A percentile compares a stretch with the other conserved stretches of the same genome.
Evolutionary conservation across 1,284 basidiomycete genomes (phyloP).

Genomic region (Cronartium quercuum): DNA sequence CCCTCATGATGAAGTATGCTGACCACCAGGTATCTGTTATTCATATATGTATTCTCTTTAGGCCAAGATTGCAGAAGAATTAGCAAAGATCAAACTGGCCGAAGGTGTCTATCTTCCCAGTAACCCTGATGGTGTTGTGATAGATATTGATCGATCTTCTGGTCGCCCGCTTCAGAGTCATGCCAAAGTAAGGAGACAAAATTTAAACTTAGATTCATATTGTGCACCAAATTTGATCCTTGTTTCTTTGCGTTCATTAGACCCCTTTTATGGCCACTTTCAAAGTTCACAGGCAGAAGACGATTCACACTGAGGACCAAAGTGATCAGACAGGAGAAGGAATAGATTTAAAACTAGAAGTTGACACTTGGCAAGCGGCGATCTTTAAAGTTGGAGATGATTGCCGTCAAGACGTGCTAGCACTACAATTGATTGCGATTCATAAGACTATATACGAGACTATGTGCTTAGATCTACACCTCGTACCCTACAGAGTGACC

Average conservation of each 20-base stretch:
- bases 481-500: constrained; percentile 94
- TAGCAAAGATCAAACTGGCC: constrained; percentile 89
- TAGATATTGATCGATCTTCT: constrained; percentile 94
- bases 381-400: constrained; percentile 99
- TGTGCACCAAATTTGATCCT: not conserved
- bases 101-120: constrained; percentile 93
- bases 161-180: constrained; percentile 94
- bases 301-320: constrained; percentile 63
- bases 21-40: not conserved
- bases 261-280: constrained; percentile 99
- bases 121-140: constrained; percentile 91
- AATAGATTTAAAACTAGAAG: constrained; percentile 60
- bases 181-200: constrained; percentile 64
- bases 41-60: constrained; percentile 47
- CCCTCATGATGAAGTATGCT: not conserved
- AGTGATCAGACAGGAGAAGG: constrained; percentile 54
- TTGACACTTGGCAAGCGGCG: constrained; percentile 93
- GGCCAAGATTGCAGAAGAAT: constrained; percentile 99
- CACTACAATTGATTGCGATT: constrained; percentile 96
- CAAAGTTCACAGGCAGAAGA: constrained; percentile 80
- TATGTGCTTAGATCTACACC: constrained; percentile 81
- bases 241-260: constrained; percentile 51
- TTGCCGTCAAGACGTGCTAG: constrained; percentile 94
- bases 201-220: not conserved
- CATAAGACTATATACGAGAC: constrained; percentile 93